A percentile compares a stretch with the other conserved stretches of the same genome.
These are phyloP conservation scores for Fonsecaea erecta DNA, from an alignment of 2,329 filamentous ascomycete species.

Conservation along the genomic window DNA sequence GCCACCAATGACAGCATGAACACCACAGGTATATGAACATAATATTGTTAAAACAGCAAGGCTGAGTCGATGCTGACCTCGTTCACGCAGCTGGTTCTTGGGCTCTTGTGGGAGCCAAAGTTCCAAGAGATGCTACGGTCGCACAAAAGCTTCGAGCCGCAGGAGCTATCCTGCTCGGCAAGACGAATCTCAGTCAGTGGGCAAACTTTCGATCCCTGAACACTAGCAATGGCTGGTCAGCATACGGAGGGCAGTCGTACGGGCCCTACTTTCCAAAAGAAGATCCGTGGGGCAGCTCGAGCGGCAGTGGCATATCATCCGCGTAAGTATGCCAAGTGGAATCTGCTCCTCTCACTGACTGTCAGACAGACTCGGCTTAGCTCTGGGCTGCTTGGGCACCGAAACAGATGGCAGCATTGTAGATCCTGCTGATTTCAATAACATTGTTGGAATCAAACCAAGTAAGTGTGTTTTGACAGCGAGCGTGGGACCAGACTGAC, in stretches of 20 bases:
- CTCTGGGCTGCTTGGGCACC: background rate
- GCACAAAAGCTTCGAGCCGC: slow-evolving; percentile 63
- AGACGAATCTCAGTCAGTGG: slow-evolving; percentile 68
- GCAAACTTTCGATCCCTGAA: slow-evolving; percentile 64
- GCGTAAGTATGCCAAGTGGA: slow-evolving; percentile 61
- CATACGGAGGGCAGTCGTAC: slow-evolving; percentile 64
- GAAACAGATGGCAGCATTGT: slow-evolving; percentile 70
- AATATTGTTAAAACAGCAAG: background rate
- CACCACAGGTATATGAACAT: slow-evolving; percentile 39
- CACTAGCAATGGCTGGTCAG: slow-evolving; percentile 64
- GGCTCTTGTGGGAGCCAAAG: slow-evolving; percentile 62
- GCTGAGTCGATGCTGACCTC: too few species aligned
- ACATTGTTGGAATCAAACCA: slow-evolving; percentile 69
- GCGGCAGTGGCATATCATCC: slow-evolving; percentile 62
- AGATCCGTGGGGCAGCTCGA: slow-evolving; percentile 65
- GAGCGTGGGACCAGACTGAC: background rate
- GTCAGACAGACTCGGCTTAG: slow-evolving; percentile 42
- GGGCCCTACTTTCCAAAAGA: slow-evolving; percentile 65
- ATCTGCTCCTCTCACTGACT: slow-evolving; percentile 57
- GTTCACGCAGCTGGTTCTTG: slow-evolving; percentile 65
- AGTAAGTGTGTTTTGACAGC: slow-evolving; percentile 38
- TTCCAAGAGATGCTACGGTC: slow-evolving; percentile 62
- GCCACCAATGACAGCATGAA: slow-evolving; percentile 66
- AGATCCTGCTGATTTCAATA: slow-evolving; percentile 58
- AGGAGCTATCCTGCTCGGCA: slow-evolving; percentile 68